Evolutionary conservation across 176 grass and related monocot species (phyloP).

Genomic region (Leersia perrieri): DNA sequence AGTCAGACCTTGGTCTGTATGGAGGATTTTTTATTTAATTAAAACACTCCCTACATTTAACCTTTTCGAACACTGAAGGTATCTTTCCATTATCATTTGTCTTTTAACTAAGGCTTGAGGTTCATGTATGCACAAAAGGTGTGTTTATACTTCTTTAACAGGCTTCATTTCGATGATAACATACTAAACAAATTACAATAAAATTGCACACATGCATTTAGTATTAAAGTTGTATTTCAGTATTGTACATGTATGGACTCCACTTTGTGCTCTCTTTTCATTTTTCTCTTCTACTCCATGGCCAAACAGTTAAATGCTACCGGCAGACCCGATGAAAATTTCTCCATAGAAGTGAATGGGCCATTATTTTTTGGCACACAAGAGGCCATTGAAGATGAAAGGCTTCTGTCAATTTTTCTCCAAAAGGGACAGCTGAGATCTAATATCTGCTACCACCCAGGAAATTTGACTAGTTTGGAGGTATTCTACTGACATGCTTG

Average conservation of each 20-base stretch:
- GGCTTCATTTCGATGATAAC: conserved; percentile 3
- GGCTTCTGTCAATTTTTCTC: conserved; percentile 73
- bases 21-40: conserved; percentile 7
- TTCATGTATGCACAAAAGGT: background rate
- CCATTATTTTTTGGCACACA: conserved; percentile 70
- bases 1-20: conserved; percentile 10
- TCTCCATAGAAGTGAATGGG: conserved; percentile 77
- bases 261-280: background rate
- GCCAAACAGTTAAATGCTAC: conserved; percentile 75
- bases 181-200: background rate
- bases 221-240: conserved; percentile 20
- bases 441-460: conserved; percentile 87
- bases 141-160: background rate
- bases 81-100: background rate
- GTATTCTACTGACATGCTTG: conserved; percentile 48
- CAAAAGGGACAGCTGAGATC: conserved; percentile 96
- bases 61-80: conserved; percentile 6
- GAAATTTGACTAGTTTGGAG: conserved; percentile 83
- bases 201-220: conserved; percentile 2
- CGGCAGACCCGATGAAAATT: conserved; percentile 90
- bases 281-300: conserved; percentile 36
- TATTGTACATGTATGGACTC: conserved; percentile 8
- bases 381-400: conserved; percentile 56
- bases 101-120: background rate
- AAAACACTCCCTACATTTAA: background rate